Evolutionary conservation across 208 protist species (phyloP).

Genomic region (Leptomonas pyrrhocoris): DNA sequence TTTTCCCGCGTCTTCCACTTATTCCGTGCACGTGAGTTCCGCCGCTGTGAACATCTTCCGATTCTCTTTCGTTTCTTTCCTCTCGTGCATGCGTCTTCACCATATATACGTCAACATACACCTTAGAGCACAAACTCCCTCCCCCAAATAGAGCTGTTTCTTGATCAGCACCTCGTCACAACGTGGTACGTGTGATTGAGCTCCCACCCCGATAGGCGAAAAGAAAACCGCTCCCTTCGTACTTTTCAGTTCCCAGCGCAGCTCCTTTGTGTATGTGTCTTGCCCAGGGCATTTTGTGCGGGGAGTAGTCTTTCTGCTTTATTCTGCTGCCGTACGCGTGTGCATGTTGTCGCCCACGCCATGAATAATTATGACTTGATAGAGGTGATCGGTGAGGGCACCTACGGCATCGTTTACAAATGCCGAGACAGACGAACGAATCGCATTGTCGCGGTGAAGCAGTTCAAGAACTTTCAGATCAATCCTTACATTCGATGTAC

Average conservation of each 20-base stretch:
- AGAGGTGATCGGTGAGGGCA: conserved; percentile 91
- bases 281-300: too few species aligned
- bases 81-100: too few species aligned
- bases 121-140: background rate
- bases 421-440: conserved; percentile 83
- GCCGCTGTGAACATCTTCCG: too few species aligned
- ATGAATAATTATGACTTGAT: conserved; percentile 86
- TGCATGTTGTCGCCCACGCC: conserved; percentile 9
- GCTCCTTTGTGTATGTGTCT: background rate
- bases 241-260: background rate
- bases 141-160: background rate
- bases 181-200: background rate
- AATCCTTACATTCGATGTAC: conserved; percentile 89
- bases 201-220: background rate
- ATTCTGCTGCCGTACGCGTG: conserved; percentile 8
- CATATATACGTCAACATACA: background rate
- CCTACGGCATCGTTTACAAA: conserved; percentile 94
- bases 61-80: too few species aligned
- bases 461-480: conserved; percentile 92
- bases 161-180: conserved; percentile 4
- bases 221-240: too few species aligned
- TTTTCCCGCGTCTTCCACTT: too few species aligned
- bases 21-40: too few species aligned
- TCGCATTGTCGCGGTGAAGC: conserved; percentile 93
- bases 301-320: too few species aligned